These are phyloP conservation scores for Pyrenophora tritici-repentis DNA, from an alignment of 2,329 filamentous ascomycete species.

Conservation along the genomic window DNA sequence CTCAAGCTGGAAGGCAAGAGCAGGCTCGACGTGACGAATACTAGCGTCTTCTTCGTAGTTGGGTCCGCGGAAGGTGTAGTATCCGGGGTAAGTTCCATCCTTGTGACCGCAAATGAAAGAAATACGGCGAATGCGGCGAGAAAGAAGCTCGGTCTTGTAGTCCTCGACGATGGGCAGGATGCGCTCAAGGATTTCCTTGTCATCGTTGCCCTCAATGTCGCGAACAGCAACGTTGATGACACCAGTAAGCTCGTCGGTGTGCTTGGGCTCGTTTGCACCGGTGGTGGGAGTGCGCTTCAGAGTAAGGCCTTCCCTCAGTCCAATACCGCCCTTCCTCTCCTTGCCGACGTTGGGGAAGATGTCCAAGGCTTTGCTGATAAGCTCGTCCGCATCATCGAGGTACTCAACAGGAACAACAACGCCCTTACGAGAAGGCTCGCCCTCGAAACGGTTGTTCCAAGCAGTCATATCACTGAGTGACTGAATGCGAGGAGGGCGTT, in stretches of 20 bases:
- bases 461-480: slow-evolving; percentile 98
- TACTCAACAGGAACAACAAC: slow-evolving; percentile 93
- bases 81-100: slow-evolving; percentile 92
- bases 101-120: slow-evolving; percentile 96
- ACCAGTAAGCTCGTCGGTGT: slow-evolving; percentile 81
- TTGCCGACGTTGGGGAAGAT: slow-evolving; percentile 67
- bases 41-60: slow-evolving; percentile 87
- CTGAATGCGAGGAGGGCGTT: slow-evolving; percentile 74
- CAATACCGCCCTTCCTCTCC: slow-evolving; percentile 60
- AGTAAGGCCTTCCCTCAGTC: slow-evolving; percentile 49
- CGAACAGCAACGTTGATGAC: slow-evolving; percentile 92
- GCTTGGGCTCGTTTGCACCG: slow-evolving; percentile 48
- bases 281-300: slow-evolving; percentile 68
- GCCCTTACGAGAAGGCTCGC: slow-evolving; percentile 84
- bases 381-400: slow-evolving; percentile 90
- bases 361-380: slow-evolving; percentile 81
- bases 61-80: slow-evolving; percentile 97
- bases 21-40: slow-evolving; percentile 96
- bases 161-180: slow-evolving; percentile 77
- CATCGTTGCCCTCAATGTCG: slow-evolving; percentile 82
- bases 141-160: slow-evolving; percentile 80
- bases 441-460: slow-evolving; percentile 70
- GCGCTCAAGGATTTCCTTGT: slow-evolving; percentile 77
- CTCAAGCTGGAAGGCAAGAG: slow-evolving; percentile 97
- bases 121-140: slow-evolving; percentile 81